Base-by-base conservation (phyloP, 768 basidiomycete genomes). In the Mycena pura region DNA sequence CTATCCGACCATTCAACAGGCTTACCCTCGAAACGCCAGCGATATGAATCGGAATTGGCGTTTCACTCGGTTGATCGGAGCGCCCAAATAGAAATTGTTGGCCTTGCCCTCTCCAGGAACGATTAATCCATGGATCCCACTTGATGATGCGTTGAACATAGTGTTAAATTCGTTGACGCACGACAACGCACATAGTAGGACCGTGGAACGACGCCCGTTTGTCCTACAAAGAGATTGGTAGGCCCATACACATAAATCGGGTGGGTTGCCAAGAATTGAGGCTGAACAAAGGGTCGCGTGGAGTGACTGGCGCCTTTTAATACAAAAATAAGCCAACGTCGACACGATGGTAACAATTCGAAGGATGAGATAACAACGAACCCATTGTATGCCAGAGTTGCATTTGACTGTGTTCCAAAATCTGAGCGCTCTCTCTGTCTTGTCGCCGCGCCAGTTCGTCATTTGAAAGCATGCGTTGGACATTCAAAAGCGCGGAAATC, bases 401-500 rank as follows among this genome's bases (percentile, higher is more conserved):
- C 11, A 38, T 25, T 25, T 39, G 32, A 34, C 45, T 45, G 8
- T 25, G 36, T 31, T 57, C 55, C 36, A 46, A 21, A 5, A 15
- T 27, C 6, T 34, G 24, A 3, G 46, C 32, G 28, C 24, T 4
- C n/a, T 46, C 32, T 4, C 3, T 6, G 17, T 56, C 43, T 19
- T 28, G 36, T 3, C 17, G 6, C 2, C 25, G 52, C 5, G 56
- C 28, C 19, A 0, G 3, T 6, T 19, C 21, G 17, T 47, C 46
- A 19, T 49, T 50, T 21, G 40, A 29, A 14, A 51, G 32, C 43
- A 45, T 52, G 15, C 27, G 45, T 22, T 62, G 46, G 9, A 56
- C 45, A 7, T 62, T 44, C 19, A 56, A 15, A 1, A 62, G 15
- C 3, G 60, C 39, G 6, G 60, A 49, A 22, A 61, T 61, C 60